phyloP scores from a whole-genome alignment of 495 filamentous ascomycete species.

The Penicillium herquei region DNA sequence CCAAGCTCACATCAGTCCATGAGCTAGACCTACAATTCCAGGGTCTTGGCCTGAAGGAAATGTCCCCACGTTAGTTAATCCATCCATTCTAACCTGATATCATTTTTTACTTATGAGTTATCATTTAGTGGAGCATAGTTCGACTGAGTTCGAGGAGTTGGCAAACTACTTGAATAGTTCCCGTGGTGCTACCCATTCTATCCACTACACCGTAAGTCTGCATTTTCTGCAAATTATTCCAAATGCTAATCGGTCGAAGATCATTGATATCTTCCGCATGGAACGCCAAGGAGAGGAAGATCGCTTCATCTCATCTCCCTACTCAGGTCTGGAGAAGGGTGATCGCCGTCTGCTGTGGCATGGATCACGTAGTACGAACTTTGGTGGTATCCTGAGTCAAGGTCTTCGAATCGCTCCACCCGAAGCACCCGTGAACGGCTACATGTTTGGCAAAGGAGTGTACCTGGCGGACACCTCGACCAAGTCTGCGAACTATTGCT shows the following conservation, averaged over 20 bases:
- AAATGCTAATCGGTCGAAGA: slow-evolving; percentile 13
- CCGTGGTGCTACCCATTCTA: slow-evolving; percentile 57
- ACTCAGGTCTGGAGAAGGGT: slow-evolving; percentile 40
- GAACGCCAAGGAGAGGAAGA: slow-evolving; percentile 71
- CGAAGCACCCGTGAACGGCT: slow-evolving; percentile 74
- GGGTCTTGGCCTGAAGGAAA: slow-evolving; percentile 69
- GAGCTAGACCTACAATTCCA: slow-evolving; percentile 68
- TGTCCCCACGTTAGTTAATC: slow-evolving; percentile 53
- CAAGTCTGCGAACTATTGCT: slow-evolving; percentile 80
- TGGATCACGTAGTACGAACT: slow-evolving; percentile 73
- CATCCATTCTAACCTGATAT: too few relatives aligned
- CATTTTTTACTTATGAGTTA: neutral
- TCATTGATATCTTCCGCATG: slow-evolving; percentile 82
- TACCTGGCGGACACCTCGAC: slow-evolving; percentile 82
- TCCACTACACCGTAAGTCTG: slow-evolving; percentile 44
- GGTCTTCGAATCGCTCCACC: slow-evolving; percentile 85
- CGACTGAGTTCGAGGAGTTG: slow-evolving; percentile 63
- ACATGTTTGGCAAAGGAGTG: slow-evolving; percentile 87
- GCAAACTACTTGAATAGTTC: slow-evolving; percentile 64
- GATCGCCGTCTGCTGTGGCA: slow-evolving; percentile 83
- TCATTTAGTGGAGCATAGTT: slow-evolving; percentile 47
- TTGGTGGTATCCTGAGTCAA: slow-evolving; percentile 77
- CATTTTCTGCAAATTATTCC: neutral
- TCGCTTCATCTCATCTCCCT: slow-evolving; percentile 59
- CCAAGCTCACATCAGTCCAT: slow-evolving; percentile 53